Conservation (phyloP, 495 filamentous ascomycete species). For the Penicillium daleae region DNA sequence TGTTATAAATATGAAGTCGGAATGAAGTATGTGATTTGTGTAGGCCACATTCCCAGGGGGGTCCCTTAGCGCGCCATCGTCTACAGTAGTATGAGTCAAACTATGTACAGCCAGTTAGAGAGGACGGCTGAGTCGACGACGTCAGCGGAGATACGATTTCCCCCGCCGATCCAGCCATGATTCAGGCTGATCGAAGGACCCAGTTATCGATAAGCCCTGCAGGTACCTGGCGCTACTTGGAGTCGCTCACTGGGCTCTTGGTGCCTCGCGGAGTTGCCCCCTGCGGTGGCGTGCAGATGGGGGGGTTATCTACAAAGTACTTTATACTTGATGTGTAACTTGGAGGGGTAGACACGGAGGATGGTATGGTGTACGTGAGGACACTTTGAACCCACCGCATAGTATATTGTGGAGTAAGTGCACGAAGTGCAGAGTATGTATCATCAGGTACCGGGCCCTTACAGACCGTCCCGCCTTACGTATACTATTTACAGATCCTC, state of each 20-base stretch:
- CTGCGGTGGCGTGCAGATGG: slow-evolving; percentile 12
- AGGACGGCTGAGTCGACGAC: slow-evolving; percentile 20
- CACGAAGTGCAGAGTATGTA: slow-evolving; percentile 22
- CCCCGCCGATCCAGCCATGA: slow-evolving; percentile 18
- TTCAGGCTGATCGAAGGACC: slow-evolving; percentile 12
- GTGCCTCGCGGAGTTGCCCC: slow-evolving; percentile 17
- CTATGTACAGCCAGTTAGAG: not conserved
- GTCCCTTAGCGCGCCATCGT: not conserved
- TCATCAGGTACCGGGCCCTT: slow-evolving; percentile 32
- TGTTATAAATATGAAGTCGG: not conserved
- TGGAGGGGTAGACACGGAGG: not conserved
- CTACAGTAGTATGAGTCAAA: not conserved
- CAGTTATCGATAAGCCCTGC: slow-evolving; percentile 35
- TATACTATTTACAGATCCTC: not conserved
- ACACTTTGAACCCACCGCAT: not conserved
- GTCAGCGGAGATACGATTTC: slow-evolving; percentile 10
- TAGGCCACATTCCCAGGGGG: not conserved
- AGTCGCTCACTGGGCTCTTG: slow-evolving; percentile 9
- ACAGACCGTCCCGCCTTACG: slow-evolving; percentile 5
- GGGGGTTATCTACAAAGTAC: not conserved
- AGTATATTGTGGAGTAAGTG: not conserved
- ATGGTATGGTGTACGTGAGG: not conserved
- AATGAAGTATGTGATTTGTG: not conserved
- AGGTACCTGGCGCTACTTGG: slow-evolving; percentile 36
- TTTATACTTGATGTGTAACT: not conserved